These are phyloP conservation scores for Strobilomyces confusus DNA, from an alignment of 768 basidiomycete species.

Conservation along the genomic window DNA sequence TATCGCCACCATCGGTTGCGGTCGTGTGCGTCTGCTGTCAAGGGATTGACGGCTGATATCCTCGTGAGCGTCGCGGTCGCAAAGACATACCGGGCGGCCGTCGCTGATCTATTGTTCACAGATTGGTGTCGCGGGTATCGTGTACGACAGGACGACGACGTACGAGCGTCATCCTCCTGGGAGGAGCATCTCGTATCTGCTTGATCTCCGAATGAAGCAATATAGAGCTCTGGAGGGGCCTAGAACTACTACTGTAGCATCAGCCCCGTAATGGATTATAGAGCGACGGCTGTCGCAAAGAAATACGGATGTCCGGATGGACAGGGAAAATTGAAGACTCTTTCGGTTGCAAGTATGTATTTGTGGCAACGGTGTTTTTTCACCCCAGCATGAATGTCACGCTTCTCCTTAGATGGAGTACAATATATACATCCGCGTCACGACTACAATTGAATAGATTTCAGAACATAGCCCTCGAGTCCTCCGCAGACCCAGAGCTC, in stretches of 20 bases:
- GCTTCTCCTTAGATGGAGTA: neutral
- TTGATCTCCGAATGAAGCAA: conserved; percentile 25
- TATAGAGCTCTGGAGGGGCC: conserved; percentile 15
- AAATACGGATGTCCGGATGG: no score
- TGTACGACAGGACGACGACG: conserved; percentile 45
- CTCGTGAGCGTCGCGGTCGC: conserved; percentile 45
- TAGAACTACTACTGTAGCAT: neutral
- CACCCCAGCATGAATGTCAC: neutral
- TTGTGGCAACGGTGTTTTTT: no score
- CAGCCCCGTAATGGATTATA: neutral
- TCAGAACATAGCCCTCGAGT: conserved; percentile 86
- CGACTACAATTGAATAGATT: conserved; percentile 47
- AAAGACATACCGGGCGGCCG: neutral
- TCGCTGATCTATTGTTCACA: conserved; percentile 12
- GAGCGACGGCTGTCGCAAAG: neutral
- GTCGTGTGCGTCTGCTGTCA: conserved; percentile 72
- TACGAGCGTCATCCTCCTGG: conserved; percentile 59
- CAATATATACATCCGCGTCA: conserved; percentile 4
- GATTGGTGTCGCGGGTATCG: conserved; percentile 55
- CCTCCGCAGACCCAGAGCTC: conserved; percentile 97
- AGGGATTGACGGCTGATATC: conserved; percentile 81
- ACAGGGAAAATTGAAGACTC: no score
- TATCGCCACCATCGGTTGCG: conserved; percentile 88
- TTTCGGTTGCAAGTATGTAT: no score
- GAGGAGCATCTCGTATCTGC: conserved; percentile 36